These are phyloP conservation scores for Monosporascus sp. DNA, from an alignment of 2,329 filamentous ascomycete species.

Conservation along the genomic window DNA sequence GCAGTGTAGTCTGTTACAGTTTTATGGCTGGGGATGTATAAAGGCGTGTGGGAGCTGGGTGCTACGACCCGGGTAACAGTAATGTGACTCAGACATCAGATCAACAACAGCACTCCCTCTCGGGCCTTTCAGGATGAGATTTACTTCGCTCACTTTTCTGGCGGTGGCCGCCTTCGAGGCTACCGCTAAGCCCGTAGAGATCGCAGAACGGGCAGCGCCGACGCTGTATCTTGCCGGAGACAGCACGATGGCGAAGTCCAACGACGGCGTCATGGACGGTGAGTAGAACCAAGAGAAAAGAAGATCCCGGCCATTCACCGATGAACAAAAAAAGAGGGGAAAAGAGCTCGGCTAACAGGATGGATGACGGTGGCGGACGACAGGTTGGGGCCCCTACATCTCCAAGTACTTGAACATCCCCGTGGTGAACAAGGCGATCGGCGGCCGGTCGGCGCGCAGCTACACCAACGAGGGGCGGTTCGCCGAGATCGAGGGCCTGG, in stretches of 20 bases:
- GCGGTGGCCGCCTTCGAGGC: conserved; percentile 1
- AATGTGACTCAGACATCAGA: too few relatives aligned
- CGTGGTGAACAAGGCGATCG: conserved; percentile 57
- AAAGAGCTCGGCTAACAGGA: too few relatives aligned
- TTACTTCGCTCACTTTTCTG: neutral
- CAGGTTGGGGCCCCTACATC: conserved; percentile 53
- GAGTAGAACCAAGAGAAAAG: neutral
- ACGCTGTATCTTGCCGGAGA: conserved; percentile 49
- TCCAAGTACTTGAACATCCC: conserved; percentile 37
- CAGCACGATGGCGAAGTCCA: conserved; percentile 46
- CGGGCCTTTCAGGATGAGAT: neutral
- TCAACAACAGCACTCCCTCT: too few relatives aligned
- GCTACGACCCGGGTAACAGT: too few relatives aligned
- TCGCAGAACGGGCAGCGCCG: conserved; percentile 19
- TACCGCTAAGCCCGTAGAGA: conserved; percentile 8
- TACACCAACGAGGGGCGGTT: conserved; percentile 59
- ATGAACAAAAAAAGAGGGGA: too few relatives aligned
- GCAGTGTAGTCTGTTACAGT: neutral
- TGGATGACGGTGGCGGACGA: neutral
- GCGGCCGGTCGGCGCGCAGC: conserved; percentile 56
- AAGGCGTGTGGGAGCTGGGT: neutral
- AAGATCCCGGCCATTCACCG: neutral
- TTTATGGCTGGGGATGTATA: neutral
- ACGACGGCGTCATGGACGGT: conserved; percentile 34
- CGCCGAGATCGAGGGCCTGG: conserved; percentile 41